Evolutionary conservation across 805 yeast genomes (phyloP).

Genomic region (Metschnikowia lochheadii): DNA sequence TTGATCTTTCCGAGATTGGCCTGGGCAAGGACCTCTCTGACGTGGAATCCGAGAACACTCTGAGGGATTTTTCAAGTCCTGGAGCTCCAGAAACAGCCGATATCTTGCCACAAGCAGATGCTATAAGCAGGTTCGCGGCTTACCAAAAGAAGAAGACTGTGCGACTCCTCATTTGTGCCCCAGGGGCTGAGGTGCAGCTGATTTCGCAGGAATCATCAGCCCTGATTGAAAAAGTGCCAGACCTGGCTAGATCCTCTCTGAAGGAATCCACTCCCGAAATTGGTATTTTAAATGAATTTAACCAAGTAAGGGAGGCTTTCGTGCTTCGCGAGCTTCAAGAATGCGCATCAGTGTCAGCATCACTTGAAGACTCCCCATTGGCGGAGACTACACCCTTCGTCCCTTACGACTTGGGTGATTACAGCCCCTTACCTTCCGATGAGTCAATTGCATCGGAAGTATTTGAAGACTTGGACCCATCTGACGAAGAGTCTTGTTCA

Average conservation of each 20-base stretch:
- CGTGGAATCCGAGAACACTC: background rate
- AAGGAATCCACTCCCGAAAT: background rate
- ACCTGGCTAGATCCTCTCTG: background rate
- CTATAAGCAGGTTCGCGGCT: background rate
- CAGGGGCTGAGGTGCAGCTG: background rate
- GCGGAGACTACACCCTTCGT: background rate
- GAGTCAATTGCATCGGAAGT: conserved; percentile 1
- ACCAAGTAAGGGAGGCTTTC: background rate
- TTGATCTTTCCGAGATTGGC: background rate
- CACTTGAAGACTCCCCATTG: background rate
- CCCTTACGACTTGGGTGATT: background rate
- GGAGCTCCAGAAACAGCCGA: background rate
- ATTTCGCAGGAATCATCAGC: too few relatives aligned
- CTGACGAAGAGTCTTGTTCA: background rate
- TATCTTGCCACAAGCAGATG: background rate
- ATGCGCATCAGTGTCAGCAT: background rate
- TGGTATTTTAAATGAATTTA: background rate
- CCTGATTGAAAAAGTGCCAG: background rate
- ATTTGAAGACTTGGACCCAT: background rate
- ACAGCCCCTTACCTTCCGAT: background rate
- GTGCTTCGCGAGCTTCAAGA: background rate
- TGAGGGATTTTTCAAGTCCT: background rate
- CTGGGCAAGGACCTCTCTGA: background rate
- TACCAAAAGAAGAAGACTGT: background rate
- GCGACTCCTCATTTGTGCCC: background rate